phyloP scores from a whole-genome alignment of 805 yeast genomes.

The Starmerella tilneyi region DNA sequence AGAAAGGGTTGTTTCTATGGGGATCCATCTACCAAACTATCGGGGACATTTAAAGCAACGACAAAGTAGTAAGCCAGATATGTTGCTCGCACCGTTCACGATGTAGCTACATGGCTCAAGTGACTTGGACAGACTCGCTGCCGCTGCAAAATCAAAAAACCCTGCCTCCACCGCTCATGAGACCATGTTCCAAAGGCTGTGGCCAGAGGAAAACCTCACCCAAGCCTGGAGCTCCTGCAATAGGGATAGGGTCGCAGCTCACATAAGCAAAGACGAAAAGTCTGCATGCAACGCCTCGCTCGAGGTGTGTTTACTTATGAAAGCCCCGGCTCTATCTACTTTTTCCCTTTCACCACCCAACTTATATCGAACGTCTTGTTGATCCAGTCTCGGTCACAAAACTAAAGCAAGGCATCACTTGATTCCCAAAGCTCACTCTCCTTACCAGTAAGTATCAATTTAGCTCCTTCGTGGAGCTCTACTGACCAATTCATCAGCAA shows the following conservation, averaged over 20 bases:
- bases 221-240: too few relatives aligned
- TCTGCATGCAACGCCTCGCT: conserved; percentile 6
- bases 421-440: conserved; percentile 11
- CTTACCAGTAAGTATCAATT: conserved; percentile 21
- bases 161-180: too few relatives aligned
- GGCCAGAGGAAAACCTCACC: too few relatives aligned
- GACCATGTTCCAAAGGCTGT: too few relatives aligned
- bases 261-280: conserved; percentile 6
- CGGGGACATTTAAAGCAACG: too few relatives aligned
- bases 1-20: too few relatives aligned
- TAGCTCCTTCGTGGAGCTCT: background rate
- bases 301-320: conserved; percentile 4
- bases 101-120: too few relatives aligned
- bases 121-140: too few relatives aligned
- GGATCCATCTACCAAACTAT: too few relatives aligned
- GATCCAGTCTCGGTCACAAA: conserved; percentile 1
- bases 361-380: conserved; percentile 4
- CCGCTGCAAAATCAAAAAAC: too few relatives aligned
- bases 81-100: too few relatives aligned
- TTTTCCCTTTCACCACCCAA: conserved; percentile 5
- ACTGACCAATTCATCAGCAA: background rate
- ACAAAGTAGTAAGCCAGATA: too few relatives aligned
- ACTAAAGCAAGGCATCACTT: conserved; percentile 5
- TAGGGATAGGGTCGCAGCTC: background rate
- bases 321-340: background rate